These are phyloP conservation scores for Aspergillus nidulans DNA, from an alignment of 495 filamentous ascomycete genomes.

Conservation along the genomic window DNA sequence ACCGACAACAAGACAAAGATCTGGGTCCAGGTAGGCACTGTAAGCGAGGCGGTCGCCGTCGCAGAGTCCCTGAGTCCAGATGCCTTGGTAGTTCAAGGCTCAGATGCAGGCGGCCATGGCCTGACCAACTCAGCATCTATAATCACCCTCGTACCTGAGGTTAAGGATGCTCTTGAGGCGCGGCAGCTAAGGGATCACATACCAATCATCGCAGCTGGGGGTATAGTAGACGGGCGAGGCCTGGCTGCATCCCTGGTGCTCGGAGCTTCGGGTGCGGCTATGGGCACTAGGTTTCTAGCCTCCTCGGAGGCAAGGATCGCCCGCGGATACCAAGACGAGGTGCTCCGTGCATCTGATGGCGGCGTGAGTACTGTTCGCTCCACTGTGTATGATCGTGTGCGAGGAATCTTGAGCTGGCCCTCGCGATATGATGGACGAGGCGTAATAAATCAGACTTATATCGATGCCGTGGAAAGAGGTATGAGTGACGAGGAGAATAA, in stretches of 20 bases:
- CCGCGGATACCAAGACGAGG: slow-evolving; percentile 51
- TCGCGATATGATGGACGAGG: slow-evolving; percentile 54
- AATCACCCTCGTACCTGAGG: slow-evolving; percentile 51
- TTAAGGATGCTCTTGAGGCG: slow-evolving; percentile 45
- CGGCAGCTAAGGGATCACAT: slow-evolving; percentile 24
- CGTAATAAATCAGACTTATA: slow-evolving; percentile 57
- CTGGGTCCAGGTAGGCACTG: slow-evolving; percentile 68
- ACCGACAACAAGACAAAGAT: slow-evolving; percentile 44
- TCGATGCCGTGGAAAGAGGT: background rate
- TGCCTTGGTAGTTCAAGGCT: slow-evolving; percentile 65
- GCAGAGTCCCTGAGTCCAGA: slow-evolving; percentile 44
- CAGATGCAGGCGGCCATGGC: slow-evolving; percentile 75
- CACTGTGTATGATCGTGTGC: slow-evolving; percentile 60
- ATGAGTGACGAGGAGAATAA: slow-evolving; percentile 1
- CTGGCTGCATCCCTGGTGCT: slow-evolving; percentile 58
- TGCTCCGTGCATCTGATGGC: slow-evolving; percentile 58
- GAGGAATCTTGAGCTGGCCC: slow-evolving; percentile 64
- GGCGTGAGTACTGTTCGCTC: slow-evolving; percentile 60
- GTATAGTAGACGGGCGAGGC: slow-evolving; percentile 59
- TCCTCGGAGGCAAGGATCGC: slow-evolving; percentile 54
- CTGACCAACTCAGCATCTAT: slow-evolving; percentile 51
- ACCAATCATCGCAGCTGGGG: slow-evolving; percentile 64
- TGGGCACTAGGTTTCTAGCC: slow-evolving; percentile 68
- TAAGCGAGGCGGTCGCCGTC: slow-evolving; percentile 50
- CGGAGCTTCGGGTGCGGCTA: slow-evolving; percentile 58